phyloP scores from a whole-genome alignment of 2,329 filamentous ascomycete genomes.

The Colletotrichum lupini region DNA sequence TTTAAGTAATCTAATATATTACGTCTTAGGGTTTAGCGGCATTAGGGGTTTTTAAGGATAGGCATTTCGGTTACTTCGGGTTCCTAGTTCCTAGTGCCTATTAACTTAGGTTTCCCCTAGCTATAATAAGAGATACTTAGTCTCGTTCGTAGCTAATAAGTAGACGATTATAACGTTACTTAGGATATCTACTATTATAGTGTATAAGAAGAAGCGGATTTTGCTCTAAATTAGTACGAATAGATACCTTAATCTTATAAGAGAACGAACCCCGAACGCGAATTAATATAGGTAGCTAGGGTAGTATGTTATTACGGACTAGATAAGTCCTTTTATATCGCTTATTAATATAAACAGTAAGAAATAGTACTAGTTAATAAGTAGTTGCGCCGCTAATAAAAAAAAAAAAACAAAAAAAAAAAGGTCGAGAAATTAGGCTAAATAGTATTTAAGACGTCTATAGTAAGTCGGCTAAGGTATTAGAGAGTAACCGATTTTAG shows the following conservation, averaged over 20 bases:
- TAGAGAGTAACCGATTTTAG: neutral
- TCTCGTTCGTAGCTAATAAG: neutral
- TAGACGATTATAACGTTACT: neutral
- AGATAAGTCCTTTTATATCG: neutral
- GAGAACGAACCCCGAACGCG: neutral
- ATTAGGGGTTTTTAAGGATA: neutral
- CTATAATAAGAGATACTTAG: neutral
- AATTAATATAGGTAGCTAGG: neutral
- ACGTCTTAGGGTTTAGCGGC: neutral
- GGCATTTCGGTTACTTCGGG: neutral
- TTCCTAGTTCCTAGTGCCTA: neutral
- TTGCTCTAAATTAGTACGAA: neutral
- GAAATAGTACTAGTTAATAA: neutral
- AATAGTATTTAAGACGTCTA: neutral
- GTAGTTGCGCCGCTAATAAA: neutral
- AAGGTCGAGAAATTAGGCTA: neutral
- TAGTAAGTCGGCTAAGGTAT: neutral
- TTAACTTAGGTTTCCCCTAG: neutral
- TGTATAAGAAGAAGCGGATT: neutral
- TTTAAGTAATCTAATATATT: slow-evolving; percentile 4
- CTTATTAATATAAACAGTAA: neutral
- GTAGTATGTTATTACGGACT: neutral
- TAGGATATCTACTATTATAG: neutral
- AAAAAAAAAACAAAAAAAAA: no score
- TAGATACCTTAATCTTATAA: neutral